Base-by-base conservation (phyloP, 2,329 filamentous ascomycete species). In the Calonectria pseudoturangicola region DNA sequence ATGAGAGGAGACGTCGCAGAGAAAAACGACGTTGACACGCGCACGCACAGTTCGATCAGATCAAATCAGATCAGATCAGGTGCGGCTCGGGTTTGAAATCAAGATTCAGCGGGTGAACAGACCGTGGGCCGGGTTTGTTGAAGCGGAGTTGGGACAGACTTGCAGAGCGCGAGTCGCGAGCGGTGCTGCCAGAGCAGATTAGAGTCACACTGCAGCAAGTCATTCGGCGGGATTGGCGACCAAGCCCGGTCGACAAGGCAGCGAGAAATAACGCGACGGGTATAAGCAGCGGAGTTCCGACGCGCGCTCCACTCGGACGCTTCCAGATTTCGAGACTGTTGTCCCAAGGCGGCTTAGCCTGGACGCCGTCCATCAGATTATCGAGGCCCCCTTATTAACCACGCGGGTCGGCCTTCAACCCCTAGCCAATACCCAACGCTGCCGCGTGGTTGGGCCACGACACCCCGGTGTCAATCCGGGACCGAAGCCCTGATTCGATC, bases 201-300 rank as follows among this genome's bases (percentile, higher is more conserved):
- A 16, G 45, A 48, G n/a, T 25, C 21, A 25, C n/a, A 25, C 8
- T 9, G 3, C 43, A 21, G 43, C 43, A n/a, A 60, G 36, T 36
- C 54, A 60, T 21, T 13, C 15, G 21, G 21, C 54, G 54, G 54
- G 39, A 36, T 60, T 60, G 36, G 54, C 2, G 36, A 41, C 54
- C 36, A 60, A 60, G 1, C 16, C 54, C 54, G 54, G n/a, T 27
- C 33, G 21, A 10, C 12, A 2, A 18, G 12, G 15, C 9, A 12
- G 45, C 45, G 45, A 41, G n/a, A 41, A 41, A 41, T 2, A 28
- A n/a, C 33, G 33, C 33, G 21, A 48, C 45, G n/a, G 33, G 21
- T 25, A 28, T 25, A 27, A 41, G 54, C 21, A 25, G n/a, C 54
- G 54, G 54, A 60, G 39, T 60, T 60, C 54, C 54, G 51, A 39